Conservation (phyloP, 2,329 filamentous ascomycete species). For the Colletotrichum navitas region DNA sequence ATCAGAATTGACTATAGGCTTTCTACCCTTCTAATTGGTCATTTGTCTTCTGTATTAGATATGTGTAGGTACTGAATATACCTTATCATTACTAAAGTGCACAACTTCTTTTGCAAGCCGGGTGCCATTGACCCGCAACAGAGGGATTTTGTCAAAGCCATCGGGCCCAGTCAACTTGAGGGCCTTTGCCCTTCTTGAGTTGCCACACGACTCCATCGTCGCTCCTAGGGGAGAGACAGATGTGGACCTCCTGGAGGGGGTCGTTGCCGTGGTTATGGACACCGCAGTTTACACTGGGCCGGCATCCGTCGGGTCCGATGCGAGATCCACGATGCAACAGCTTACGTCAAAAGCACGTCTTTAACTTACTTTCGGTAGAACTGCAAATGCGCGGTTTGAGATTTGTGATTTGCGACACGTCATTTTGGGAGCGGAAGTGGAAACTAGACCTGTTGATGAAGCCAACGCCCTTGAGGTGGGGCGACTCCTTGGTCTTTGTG, state of each 20-base stretch:
- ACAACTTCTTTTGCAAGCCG: too few relatives aligned
- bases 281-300: neutral
- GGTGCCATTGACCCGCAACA: neutral
- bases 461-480: neutral
- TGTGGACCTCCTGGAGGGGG: slow-evolving; percentile 1
- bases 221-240: neutral
- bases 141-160: neutral
- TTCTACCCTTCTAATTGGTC: too few relatives aligned
- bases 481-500: slow-evolving; percentile 5
- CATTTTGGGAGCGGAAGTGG: slow-evolving; percentile 15
- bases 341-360: neutral
- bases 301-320: neutral
- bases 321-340: neutral
- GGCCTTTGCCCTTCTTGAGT: slow-evolving; percentile 4
- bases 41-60: too few relatives aligned
- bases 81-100: too few relatives aligned
- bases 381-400: neutral
- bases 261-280: slow-evolving; percentile 14
- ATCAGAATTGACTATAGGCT: too few relatives aligned
- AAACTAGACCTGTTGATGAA: slow-evolving; percentile 27
- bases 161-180: neutral
- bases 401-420: neutral
- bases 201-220: slow-evolving; percentile 1
- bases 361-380: neutral
- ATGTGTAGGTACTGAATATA: too few relatives aligned